Base-by-base conservation (phyloP, 2,329 filamentous ascomycete species). In the Parastagonospora nodorum region DNA sequence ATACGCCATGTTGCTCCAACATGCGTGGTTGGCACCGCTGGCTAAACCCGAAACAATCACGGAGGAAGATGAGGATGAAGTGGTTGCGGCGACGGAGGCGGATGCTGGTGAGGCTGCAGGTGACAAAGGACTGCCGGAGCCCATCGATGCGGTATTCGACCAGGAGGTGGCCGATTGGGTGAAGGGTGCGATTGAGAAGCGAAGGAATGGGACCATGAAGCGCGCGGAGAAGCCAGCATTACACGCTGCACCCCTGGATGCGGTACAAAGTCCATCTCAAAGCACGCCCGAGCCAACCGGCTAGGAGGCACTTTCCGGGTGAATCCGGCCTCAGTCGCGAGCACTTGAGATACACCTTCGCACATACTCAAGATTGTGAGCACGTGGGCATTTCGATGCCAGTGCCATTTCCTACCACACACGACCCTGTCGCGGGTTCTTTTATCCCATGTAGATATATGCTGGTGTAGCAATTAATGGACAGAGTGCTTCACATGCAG, bases 151-250 rank as follows among this genome's bases (percentile, higher is more conserved):
- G 30, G 73, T 86, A 4, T 84, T 87, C 45, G 93, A 99, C 63
- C 77, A 81, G 32, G 92, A 97, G 70, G 90, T 97, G 5, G 90
- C 90, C 0, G 82, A 84, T 27, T 99, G 94, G 94, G 93, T 96
- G 1, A 82, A 80, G 33, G 78, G 77, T 6, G 88, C 89, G 14
- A 74, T 97, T 36, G 84, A 88, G 57, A 82, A 83, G 64, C 86
- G 86, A 66, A 81, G 78, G 55, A 82, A 79, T 2, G 89, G 84
- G 12, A 77, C 77, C 39, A 82, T 77, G 68, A 72, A 71, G 50
- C 61, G 60, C 6, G 59, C 55, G 9, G 79, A 80, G 42, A 90
- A 89, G 67, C 94, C 94, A 12, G 92, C 94, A 2, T 76, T 97
- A 55, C 94, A 97, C 72, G 87, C 90, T 5, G 93, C 90, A 19